These are phyloP conservation scores for Acanthamoeba royreba DNA, from an alignment of 208 protist genomes.

Conservation along the genomic window DNA sequence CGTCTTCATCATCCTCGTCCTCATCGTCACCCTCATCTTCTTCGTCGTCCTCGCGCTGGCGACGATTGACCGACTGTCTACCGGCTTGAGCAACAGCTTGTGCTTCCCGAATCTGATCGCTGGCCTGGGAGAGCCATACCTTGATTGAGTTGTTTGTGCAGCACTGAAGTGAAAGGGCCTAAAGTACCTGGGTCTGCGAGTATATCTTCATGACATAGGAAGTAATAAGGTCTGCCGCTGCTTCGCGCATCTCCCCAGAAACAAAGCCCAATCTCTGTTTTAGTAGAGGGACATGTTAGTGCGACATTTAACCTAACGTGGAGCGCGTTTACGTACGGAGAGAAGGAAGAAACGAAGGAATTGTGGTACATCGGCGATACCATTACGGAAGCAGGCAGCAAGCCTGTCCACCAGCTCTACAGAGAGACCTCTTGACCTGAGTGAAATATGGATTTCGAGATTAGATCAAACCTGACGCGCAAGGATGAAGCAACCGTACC, in stretches of 20 bases:
- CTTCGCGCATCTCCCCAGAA: not conserved
- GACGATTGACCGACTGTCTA: not conserved
- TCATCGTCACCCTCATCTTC: not conserved
- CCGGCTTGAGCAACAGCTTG: not conserved
- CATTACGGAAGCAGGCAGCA: not conserved
- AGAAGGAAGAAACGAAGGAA: conserved; percentile 35
- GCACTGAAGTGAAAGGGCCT: not conserved
- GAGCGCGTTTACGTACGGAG: not conserved
- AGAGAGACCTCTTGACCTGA: not conserved
- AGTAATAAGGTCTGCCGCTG: not conserved
- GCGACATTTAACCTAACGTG: not conserved
- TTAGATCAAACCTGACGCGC: not conserved
- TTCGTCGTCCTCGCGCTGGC: conserved; percentile 4
- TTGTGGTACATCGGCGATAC: not conserved
- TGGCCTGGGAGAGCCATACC: not conserved
- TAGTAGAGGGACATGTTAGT: not conserved
- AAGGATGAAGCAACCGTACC: not conserved
- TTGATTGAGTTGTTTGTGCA: not conserved
- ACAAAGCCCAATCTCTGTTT: not conserved
- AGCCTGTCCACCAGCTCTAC: not conserved
- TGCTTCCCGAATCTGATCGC: not conserved
- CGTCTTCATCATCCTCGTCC: not conserved
- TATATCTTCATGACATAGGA: conserved; percentile 2
- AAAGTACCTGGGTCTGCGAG: not conserved
- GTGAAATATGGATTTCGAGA: not conserved